Base-by-base conservation (phyloP, 2,329 filamentous ascomycete species). In the Stenocarpella maydis region DNA sequence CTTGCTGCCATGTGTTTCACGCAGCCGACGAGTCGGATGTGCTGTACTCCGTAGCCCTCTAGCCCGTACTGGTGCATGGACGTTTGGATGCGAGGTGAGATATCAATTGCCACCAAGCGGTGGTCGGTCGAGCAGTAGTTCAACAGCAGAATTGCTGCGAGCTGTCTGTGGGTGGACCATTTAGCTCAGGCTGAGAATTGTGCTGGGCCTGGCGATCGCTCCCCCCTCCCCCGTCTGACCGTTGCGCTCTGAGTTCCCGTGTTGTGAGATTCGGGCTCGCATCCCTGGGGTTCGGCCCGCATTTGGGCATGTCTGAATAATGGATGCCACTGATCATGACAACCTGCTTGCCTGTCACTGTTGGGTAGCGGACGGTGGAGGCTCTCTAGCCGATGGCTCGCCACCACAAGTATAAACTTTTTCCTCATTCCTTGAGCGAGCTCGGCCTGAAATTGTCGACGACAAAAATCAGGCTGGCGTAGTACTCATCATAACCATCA, bases 131-230 rank as follows among this genome's bases (percentile, higher is more conserved):
- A 34, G 41, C 58, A 14, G 58, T 34, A 34, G 58, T 34, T 21
- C 58, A 21, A 19, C 39, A 45, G 55, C 10, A 19, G 26, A 61
- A 61, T 37, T 37, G 21, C 58, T 47, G 65, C 65, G 49, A 58
- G 52, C 65, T 67, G n/a, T 50, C 52, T 58, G 28, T 50, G 39
- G 34, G 28, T 49, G 43, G 14, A n/a, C 43, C 12, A 24, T 63
- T 65, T 66, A 71, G 69, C 55, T 69, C 63, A 71, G 69, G 69
- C 69, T 71, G 69, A 71, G 69, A 71, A 64, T 39, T 71, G 49
- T 69, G 67, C 69, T 65, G 61, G 68, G 63, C 55, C 67, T 41
- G 61, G 58, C 39, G 52, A 67, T 67, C 65, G 52, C 28, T 49
- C 28, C 58, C 43, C 58, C 24, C 15, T 37, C 39, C 55, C 41